Conservation (phyloP, 805 yeast genomes). For the Jamesozyma lodderae region DNA sequence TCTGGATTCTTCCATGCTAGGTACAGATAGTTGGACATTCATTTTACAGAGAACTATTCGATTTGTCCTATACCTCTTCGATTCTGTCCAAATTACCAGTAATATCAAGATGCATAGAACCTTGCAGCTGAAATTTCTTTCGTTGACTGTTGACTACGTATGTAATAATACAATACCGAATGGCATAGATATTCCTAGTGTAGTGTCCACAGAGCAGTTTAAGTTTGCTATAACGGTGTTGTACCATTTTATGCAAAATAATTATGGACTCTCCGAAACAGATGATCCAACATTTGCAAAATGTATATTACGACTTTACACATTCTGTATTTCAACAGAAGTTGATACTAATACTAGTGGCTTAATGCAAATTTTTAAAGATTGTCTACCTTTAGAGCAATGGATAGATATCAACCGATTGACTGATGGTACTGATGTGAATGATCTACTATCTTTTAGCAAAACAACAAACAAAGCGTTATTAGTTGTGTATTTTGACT, state of each 20-base stretch:
- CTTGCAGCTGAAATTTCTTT: conserved; percentile 13
- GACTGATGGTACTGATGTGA: not conserved
- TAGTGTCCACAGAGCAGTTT: conserved; percentile 11
- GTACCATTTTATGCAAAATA: conserved; percentile 10
- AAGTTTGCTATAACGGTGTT: conserved; percentile 14
- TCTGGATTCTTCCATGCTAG: conserved; percentile 14
- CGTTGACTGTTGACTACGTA: conserved; percentile 13
- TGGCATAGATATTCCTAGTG: not conserved
- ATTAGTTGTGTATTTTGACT: conserved; percentile 17
- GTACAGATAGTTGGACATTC: conserved; percentile 18
- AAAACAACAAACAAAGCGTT: conserved; percentile 13
- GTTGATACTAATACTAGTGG: conserved; percentile 1
- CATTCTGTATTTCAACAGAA: conserved; percentile 8
- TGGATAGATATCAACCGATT: conserved; percentile 10
- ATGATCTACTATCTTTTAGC: conserved; percentile 4
- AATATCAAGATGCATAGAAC: conserved; percentile 3
- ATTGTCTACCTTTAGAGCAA: conserved; percentile 15
- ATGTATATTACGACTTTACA: conserved; percentile 18
- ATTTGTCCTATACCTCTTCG: conserved; percentile 19
- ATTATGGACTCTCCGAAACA: conserved; percentile 2
- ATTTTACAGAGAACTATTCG: conserved; percentile 22
- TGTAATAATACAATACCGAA: conserved; percentile 4
- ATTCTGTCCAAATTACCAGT: conserved; percentile 9
- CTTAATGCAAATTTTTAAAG: conserved; percentile 9
- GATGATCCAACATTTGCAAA: conserved; percentile 12